Conservation (phyloP, 345 rosid genomes). For the Aethionema arabicum region DNA sequence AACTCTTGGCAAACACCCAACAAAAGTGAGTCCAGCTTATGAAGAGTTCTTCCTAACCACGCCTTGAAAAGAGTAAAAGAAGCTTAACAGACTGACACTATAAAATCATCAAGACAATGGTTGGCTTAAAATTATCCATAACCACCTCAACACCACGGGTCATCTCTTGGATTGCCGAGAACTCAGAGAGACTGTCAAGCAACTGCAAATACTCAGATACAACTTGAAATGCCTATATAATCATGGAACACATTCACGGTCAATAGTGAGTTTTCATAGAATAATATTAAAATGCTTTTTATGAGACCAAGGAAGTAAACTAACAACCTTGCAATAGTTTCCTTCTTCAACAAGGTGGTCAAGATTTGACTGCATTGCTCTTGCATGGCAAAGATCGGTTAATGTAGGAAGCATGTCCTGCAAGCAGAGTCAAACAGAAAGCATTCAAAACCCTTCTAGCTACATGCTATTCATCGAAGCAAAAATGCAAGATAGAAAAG, state of each 20-base stretch:
- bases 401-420: constrained; percentile 90
- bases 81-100: constrained; percentile 19
- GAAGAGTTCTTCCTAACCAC: constrained; percentile 98
- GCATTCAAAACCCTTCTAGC: neutral
- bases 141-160: constrained; percentile 93
- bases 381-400: constrained; percentile 71
- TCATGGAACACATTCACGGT: constrained; percentile 26
- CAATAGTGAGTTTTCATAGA: constrained; percentile 15
- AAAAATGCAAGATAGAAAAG: constrained; percentile 9
- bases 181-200: constrained; percentile 81
- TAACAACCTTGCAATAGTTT: constrained; percentile 83
- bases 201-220: constrained; percentile 94
- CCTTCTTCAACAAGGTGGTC: constrained; percentile 91
- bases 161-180: constrained; percentile 92
- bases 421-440: constrained; percentile 30
- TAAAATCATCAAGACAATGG: constrained; percentile 16
- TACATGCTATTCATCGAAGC: constrained; percentile 17
- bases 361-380: constrained; percentile 73
- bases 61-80: constrained; percentile 50
- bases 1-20: constrained; percentile 95
- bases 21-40: constrained; percentile 87
- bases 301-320: constrained; percentile 1
- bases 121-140: constrained; percentile 18
- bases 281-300: constrained; percentile 14
- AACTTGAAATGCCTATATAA: constrained; percentile 90